phyloP scores from a whole-genome alignment of 345 rosid genomes.

The Eucalyptus paniculata region DNA sequence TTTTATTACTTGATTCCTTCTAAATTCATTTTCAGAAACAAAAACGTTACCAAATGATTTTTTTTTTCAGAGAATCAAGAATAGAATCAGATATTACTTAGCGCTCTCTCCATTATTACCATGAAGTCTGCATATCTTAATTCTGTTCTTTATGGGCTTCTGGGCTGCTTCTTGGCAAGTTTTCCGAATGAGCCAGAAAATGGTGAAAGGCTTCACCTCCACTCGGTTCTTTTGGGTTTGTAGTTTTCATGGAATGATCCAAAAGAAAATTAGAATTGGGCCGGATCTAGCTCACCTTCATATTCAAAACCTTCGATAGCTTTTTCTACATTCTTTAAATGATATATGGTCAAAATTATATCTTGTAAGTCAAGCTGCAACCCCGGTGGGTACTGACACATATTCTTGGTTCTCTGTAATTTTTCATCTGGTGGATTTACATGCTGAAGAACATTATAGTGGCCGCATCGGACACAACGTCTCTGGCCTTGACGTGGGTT shows the following conservation, averaged over 20 bases:
- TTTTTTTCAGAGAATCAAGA: too few species aligned
- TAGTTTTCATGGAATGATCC: background rate
- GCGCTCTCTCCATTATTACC: background rate
- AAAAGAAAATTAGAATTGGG: background rate
- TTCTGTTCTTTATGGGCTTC: background rate
- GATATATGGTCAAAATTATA: background rate
- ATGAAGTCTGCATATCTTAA: background rate
- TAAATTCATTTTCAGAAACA: too few species aligned
- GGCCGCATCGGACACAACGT: background rate
- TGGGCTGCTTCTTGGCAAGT: background rate
- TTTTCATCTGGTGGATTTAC: background rate
- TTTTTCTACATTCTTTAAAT: background rate
- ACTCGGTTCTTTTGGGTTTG: background rate
- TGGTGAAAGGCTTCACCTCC: background rate
- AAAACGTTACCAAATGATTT: too few species aligned
- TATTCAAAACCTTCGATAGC: background rate
- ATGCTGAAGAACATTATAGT: conserved; percentile 10
- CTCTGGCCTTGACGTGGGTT: background rate
- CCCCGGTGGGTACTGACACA: background rate
- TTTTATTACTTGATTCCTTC: too few species aligned
- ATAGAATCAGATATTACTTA: too few species aligned
- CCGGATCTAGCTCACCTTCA: background rate
- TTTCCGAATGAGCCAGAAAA: background rate
- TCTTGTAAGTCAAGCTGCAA: background rate
- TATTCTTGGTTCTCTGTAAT: background rate